Evolutionary conservation across 305 asterid species (phyloP).

Genomic region (Petunia hybrid): DNA sequence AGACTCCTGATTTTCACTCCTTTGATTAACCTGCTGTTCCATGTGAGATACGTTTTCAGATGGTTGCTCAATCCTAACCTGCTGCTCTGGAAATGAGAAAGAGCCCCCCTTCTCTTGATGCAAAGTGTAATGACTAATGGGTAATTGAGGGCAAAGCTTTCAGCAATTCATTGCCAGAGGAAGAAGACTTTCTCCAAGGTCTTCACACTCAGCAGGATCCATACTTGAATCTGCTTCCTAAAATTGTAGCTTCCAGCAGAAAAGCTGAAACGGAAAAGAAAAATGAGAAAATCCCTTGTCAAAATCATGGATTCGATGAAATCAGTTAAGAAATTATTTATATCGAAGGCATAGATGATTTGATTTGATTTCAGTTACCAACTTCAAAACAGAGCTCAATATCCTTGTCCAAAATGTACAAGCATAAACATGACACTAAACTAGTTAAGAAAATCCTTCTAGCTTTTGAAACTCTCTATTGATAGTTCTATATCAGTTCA

Average conservation of each 20-base stretch:
- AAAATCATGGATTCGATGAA: background rate
- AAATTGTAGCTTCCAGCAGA: background rate
- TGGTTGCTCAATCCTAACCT: constrained; percentile 27
- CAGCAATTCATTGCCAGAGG: constrained; percentile 47
- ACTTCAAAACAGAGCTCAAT: no score
- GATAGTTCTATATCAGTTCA: background rate
- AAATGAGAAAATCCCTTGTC: background rate
- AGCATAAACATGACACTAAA: no score
- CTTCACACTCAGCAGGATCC: constrained; percentile 70
- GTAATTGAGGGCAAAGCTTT: constrained; percentile 39
- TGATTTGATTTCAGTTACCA: no score
- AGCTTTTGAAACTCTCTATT: background rate
- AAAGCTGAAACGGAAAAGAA: background rate
- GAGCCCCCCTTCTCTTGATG: constrained; percentile 53
- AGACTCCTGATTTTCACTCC: constrained; percentile 33
- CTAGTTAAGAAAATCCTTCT: background rate
- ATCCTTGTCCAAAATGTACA: no score
- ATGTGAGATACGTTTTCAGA: constrained; percentile 41
- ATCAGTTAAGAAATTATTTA: background rate
- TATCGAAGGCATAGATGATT: no score
- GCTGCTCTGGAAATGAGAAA: constrained; percentile 45
- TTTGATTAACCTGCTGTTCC: constrained; percentile 46
- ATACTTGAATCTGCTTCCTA: constrained; percentile 39
- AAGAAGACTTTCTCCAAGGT: constrained; percentile 51
- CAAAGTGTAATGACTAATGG: constrained; percentile 41